These are phyloP conservation scores for Plasmodium blacklocki DNA, from an alignment of 169 alveolate species.

Conservation along the genomic window DNA sequence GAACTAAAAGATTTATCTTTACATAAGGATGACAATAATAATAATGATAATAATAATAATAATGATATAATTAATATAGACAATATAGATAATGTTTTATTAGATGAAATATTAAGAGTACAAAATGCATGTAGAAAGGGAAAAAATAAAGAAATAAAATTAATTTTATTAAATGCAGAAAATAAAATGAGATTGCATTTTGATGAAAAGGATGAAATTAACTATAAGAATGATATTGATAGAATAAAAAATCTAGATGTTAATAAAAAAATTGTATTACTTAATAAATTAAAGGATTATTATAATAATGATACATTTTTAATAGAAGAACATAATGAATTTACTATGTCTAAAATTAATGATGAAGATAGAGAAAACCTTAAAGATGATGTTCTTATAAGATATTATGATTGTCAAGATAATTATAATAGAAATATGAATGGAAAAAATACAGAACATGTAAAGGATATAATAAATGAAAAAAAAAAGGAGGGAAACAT, in stretches of 20 bases:
- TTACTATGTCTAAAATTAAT: background rate
- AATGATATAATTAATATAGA: background rate
- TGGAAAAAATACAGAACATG: background rate
- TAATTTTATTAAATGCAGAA: conserved; percentile 2
- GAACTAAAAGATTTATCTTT: conserved; percentile 12
- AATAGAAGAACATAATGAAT: background rate
- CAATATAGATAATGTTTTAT: conserved; percentile 20
- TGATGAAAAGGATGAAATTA: background rate
- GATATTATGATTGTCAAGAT: background rate
- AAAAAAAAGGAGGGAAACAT: background rate
- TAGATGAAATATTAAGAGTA: conserved; percentile 10
- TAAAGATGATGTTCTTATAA: background rate
- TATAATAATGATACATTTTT: conserved; percentile 2
- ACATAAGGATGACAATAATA: background rate
- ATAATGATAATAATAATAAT: background rate
- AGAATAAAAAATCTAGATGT: conserved; percentile 2
- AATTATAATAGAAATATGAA: background rate
- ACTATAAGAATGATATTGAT: background rate
- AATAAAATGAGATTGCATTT: background rate
- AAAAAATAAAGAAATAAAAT: conserved; percentile 3
- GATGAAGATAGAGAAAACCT: background rate
- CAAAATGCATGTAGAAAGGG: background rate
- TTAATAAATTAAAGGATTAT: conserved; percentile 15
- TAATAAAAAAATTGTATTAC: conserved; percentile 18
- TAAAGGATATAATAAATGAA: background rate